Base-by-base conservation (phyloP, 345 rosid species). In the Rhizophora apiculata region DNA sequence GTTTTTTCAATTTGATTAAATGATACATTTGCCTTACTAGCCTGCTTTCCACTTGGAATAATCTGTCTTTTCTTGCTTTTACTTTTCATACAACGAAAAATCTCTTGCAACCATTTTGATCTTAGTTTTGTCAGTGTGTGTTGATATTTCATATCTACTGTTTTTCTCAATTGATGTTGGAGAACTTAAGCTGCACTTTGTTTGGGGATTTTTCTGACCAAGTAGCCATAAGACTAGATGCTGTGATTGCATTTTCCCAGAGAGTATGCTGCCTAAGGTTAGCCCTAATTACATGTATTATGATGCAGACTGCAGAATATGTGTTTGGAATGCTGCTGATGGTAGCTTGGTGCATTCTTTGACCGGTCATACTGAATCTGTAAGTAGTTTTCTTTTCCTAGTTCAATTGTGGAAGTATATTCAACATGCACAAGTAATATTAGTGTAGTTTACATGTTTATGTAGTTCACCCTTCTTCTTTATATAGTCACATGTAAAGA, bases 291-390 rank as follows among this genome's bases (percentile, higher is more conserved):
- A 61, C 29, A 15, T 43, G n/a, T 67, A 9, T 68, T 68, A 26
- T 78, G 59, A 65, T 82, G 81, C 87, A 96, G 99, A 96, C 82
- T 96, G 98, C 86, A 89, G 99, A 84, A 92, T 96, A 76, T 96
- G 99, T 48, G 99, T 96, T 70, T 96, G 99, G 99, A 96, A 96
- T 85, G 98, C 97, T 32, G 84, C 97, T 78, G 98, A 96, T 86
- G 96, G 98, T 78, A 85, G 87, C 84, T 75, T 92, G 75, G 98
- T 96, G 57, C 99, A 96, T 81, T 92, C 94, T 65, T 85, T 96
- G 87, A 87, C 97, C 64, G 99, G 99, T 71, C 99, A 96, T 70
- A 87, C 96, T 79, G 86, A 83, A 72, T 92, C 98, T 39, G 99
- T 96, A 75, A 96, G 98, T 83, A 55, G 65, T 67, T 68, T 60